Evolutionary conservation across 495 filamentous ascomycete genomes (phyloP).

Genomic region (Saxispiralis lemnorum): DNA sequence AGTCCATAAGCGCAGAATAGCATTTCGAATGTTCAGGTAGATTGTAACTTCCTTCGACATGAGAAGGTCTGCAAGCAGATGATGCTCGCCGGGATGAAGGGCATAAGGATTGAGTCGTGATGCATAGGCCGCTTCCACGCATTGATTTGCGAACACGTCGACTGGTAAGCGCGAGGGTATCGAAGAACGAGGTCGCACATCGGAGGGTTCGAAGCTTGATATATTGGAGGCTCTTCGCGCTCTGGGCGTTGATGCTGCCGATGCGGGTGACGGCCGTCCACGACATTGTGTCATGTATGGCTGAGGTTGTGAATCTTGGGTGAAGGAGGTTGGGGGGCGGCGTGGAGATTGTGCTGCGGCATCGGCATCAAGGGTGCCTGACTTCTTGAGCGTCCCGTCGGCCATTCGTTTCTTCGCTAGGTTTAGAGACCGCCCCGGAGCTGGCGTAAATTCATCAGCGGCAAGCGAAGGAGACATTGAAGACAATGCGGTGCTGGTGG

Average conservation of each 20-base stretch:
- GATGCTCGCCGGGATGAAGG: constrained; percentile 71
- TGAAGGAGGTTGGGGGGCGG: background rate
- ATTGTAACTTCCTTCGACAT: constrained; percentile 78
- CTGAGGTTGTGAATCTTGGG: background rate
- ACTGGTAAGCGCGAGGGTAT: constrained; percentile 10
- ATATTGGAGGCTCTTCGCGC: constrained; percentile 5
- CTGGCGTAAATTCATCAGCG: constrained; percentile 3
- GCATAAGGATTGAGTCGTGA: constrained; percentile 81
- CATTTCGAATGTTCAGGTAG: constrained; percentile 95
- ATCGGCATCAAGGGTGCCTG: background rate
- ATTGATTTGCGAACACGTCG: constrained; percentile 57
- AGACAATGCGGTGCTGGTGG: constrained; percentile 15
- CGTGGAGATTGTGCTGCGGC: background rate
- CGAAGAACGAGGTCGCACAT: constrained; percentile 12
- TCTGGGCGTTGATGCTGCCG: background rate
- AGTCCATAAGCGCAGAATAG: constrained; percentile 79
- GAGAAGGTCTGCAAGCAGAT: constrained; percentile 59
- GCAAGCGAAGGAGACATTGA: constrained; percentile 10
- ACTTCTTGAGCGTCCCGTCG: constrained; percentile 10
- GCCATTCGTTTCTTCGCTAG: constrained; percentile 11
- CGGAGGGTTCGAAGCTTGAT: constrained; percentile 2
- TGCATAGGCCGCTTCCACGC: constrained; percentile 69
- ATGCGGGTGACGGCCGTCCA: constrained; percentile 9
- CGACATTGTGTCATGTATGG: constrained; percentile 5
- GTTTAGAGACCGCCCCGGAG: background rate